Evolutionary conservation across 2,329 filamentous ascomycete genomes (phyloP).

Genomic region (Botrytis sinoallii): DNA sequence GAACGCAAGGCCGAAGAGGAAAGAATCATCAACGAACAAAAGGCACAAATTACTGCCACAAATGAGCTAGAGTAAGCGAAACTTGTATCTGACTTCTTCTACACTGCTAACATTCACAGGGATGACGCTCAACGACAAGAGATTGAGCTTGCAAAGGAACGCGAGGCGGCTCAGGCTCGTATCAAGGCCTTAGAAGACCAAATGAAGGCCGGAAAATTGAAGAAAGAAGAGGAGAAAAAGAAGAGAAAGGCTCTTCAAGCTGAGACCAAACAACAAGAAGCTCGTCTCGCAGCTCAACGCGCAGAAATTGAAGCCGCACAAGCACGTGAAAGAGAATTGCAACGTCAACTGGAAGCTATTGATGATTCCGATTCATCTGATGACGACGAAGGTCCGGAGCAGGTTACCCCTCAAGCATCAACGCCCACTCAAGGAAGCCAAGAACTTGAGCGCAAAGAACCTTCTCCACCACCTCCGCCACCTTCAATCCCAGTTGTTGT

Average conservation of each 20-base stretch:
- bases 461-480: slow-evolving; percentile 52
- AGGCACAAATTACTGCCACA: slow-evolving; percentile 70
- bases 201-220: slow-evolving; percentile 87
- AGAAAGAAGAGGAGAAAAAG: slow-evolving; percentile 94
- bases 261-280: slow-evolving; percentile 85
- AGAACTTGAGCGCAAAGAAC: slow-evolving; percentile 52
- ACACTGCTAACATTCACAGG: slow-evolving; percentile 48
- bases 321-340: slow-evolving; percentile 85
- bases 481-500: slow-evolving; percentile 32
- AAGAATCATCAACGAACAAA: slow-evolving; percentile 66
- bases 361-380: slow-evolving; percentile 73
- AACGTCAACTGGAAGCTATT: slow-evolving; percentile 77
- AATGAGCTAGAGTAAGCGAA: slow-evolving; percentile 76
- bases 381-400: slow-evolving; percentile 74
- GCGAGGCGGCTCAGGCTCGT: slow-evolving; percentile 75
- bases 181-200: slow-evolving; percentile 90
- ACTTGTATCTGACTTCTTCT: not conserved
- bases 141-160: slow-evolving; percentile 75
- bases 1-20: slow-evolving; percentile 59
- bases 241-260: slow-evolving; percentile 84
- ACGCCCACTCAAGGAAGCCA: slow-evolving; percentile 55
- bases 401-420: slow-evolving; percentile 62
- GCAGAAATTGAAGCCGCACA: slow-evolving; percentile 90
- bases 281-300: slow-evolving; percentile 76
- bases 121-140: slow-evolving; percentile 72